Percentiles rank a stretch among this genome's conserved stretches.
These are phyloP conservation scores for Penicillium hesseltinei DNA, from an alignment of 2,329 filamentous ascomycete species.

Conservation along the genomic window DNA sequence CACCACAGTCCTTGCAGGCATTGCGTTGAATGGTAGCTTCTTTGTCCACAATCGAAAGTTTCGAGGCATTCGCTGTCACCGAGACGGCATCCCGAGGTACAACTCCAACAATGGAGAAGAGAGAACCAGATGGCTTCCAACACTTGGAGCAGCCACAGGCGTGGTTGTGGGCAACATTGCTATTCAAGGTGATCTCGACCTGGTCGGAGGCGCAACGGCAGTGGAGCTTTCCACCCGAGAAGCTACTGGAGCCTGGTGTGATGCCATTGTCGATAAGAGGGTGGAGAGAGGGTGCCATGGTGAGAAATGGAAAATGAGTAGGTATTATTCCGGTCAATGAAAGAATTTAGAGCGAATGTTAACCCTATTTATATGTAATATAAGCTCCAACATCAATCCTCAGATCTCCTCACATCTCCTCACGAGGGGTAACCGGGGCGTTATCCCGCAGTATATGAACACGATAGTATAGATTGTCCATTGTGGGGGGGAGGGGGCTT, in stretches of 20 bases:
- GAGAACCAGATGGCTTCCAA: constrained; percentile 64
- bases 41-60: constrained; percentile 57
- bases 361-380: background rate
- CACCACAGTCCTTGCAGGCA: constrained; percentile 61
- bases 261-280: constrained; percentile 63
- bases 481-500: background rate
- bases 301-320: constrained; percentile 7
- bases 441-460: background rate
- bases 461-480: background rate
- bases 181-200: constrained; percentile 57
- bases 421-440: background rate
- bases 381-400: background rate
- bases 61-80: constrained; percentile 58
- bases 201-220: constrained; percentile 59
- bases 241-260: constrained; percentile 54
- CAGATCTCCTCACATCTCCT: background rate
- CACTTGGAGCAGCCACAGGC: constrained; percentile 70
- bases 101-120: constrained; percentile 65
- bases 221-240: constrained; percentile 59
- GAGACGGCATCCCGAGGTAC: constrained; percentile 55
- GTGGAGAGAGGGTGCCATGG: constrained; percentile 51
- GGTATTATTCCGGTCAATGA: background rate
- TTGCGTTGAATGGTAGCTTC: constrained; percentile 60
- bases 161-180: constrained; percentile 67
- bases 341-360: background rate